These are phyloP conservation scores for Simmondsia chinensis DNA, from an alignment of 148 eudicot species.

Conservation along the genomic window DNA sequence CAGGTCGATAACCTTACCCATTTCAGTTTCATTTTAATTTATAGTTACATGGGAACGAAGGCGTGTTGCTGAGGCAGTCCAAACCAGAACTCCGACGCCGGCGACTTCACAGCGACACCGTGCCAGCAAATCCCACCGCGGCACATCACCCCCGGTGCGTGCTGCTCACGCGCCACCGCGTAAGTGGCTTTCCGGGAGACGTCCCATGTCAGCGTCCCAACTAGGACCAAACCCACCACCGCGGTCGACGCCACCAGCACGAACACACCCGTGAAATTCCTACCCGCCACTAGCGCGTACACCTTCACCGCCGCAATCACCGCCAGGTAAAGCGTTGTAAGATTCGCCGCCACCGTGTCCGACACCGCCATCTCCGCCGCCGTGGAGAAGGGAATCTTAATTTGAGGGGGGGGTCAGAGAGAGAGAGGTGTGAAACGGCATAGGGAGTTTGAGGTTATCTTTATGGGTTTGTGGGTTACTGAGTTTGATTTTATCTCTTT, in stretches of 20 bases:
- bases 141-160: slow-evolving; percentile 23
- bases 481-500: no score
- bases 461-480: no score
- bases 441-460: no score
- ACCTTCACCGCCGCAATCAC: slow-evolving; percentile 60
- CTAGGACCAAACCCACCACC: slow-evolving; percentile 29
- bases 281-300: slow-evolving; percentile 37
- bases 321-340: slow-evolving; percentile 47
- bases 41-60: slow-evolving; percentile 6
- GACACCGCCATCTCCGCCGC: slow-evolving; percentile 48
- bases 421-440: no score
- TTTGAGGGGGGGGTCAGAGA: no score
- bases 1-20: no score
- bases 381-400: no score
- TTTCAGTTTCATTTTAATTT: no score
- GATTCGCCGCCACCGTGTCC: slow-evolving; percentile 45
- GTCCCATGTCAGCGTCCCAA: slow-evolving; percentile 61
- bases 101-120: slow-evolving; percentile 76
- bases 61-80: slow-evolving; percentile 35
- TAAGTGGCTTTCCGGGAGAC: slow-evolving; percentile 47
- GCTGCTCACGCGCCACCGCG: slow-evolving; percentile 19
- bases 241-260: slow-evolving; percentile 46
- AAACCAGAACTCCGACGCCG: slow-evolving; percentile 67
- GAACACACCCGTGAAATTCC: slow-evolving; percentile 33
- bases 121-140: slow-evolving; percentile 91